Conservation (phyloP, 495 filamentous ascomycete genomes). For the Neurospora discreta region DNA sequence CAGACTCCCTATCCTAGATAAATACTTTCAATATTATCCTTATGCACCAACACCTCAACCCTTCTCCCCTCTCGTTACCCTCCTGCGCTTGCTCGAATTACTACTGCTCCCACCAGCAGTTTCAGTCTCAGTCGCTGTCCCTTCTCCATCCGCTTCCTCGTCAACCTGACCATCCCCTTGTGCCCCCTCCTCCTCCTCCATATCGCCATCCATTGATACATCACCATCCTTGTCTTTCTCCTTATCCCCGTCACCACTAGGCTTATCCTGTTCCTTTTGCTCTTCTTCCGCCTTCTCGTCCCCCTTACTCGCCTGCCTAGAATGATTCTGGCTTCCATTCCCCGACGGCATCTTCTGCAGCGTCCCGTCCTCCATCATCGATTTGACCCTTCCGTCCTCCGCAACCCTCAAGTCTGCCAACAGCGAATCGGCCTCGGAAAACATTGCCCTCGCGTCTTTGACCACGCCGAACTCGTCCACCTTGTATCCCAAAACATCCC, state of each 20-base stretch:
- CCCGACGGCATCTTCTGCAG: slow-evolving; percentile 14
- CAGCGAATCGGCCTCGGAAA: slow-evolving; percentile 57
- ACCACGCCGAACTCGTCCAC: slow-evolving; percentile 72
- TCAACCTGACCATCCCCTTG: neutral
- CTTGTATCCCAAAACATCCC: slow-evolving; percentile 38
- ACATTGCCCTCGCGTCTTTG: slow-evolving; percentile 74
- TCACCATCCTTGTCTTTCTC: slow-evolving; percentile 3
- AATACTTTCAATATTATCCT: neutral
- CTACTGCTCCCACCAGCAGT: neutral
- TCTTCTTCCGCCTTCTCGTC: neutral
- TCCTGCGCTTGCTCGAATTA: slow-evolving; percentile 4
- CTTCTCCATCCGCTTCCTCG: slow-evolving; percentile 6
- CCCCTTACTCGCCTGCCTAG: neutral
- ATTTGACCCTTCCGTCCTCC: slow-evolving; percentile 10
- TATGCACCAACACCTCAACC: neutral
- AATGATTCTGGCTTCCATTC: neutral
- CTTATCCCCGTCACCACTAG: neutral
- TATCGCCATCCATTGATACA: neutral
- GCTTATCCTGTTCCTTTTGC: neutral
- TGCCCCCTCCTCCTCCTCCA: slow-evolving; percentile 3
- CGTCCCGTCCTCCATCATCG: slow-evolving; percentile 18
- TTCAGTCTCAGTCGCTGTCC: slow-evolving; percentile 9
- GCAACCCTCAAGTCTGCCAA: slow-evolving; percentile 37
- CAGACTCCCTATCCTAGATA: neutral
- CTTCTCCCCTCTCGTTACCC: slow-evolving; percentile 5